Percentiles rank a stretch among this genome's conserved stretches.
phyloP scores from a whole-genome alignment of 257 asterid genomes.

The Leonotis leonurus region DNA sequence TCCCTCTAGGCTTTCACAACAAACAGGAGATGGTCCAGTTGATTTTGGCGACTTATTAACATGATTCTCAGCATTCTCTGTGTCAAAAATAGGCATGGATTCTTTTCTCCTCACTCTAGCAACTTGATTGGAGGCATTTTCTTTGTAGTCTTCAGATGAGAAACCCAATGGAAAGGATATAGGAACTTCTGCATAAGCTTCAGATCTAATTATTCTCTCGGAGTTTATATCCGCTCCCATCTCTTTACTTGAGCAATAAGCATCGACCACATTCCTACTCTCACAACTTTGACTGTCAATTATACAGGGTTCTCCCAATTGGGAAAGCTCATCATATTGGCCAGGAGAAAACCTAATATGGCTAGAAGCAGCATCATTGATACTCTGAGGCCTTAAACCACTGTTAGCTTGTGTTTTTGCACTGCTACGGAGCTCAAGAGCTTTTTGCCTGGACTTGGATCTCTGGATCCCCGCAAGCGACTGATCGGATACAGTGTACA shows the following conservation, averaged over 20 bases:
- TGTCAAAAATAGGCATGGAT: conserved; percentile 6
- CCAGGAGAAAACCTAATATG: conserved; percentile 29
- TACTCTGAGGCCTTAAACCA: conserved; percentile 25
- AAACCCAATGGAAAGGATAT: no score
- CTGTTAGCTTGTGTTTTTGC: conserved; percentile 38
- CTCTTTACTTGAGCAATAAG: conserved; percentile 20
- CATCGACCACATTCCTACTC: conserved; percentile 23
- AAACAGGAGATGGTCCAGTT: conserved; percentile 9
- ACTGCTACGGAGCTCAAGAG: conserved; percentile 67
- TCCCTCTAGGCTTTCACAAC: conserved; percentile 19
- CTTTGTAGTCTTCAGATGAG: conserved; percentile 20
- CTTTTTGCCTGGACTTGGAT: conserved; percentile 90
- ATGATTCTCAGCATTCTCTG: conserved; percentile 16
- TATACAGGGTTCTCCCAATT: conserved; percentile 27
- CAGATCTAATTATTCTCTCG: conserved; percentile 22
- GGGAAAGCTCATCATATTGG: conserved; percentile 21
- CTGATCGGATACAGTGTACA: conserved; percentile 37
- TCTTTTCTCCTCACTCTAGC: conserved; percentile 17
- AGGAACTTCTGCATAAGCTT: conserved; percentile 18
- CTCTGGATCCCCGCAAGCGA: conserved; percentile 67
- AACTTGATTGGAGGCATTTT: conserved; percentile 8
- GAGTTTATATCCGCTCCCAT: conserved; percentile 15
- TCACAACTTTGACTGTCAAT: conserved; percentile 25
- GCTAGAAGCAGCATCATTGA: conserved; percentile 26
- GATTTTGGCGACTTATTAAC: conserved; percentile 20